phyloP scores from a whole-genome alignment of 257 asterid genomes.

The Forsythia suspensa region DNA sequence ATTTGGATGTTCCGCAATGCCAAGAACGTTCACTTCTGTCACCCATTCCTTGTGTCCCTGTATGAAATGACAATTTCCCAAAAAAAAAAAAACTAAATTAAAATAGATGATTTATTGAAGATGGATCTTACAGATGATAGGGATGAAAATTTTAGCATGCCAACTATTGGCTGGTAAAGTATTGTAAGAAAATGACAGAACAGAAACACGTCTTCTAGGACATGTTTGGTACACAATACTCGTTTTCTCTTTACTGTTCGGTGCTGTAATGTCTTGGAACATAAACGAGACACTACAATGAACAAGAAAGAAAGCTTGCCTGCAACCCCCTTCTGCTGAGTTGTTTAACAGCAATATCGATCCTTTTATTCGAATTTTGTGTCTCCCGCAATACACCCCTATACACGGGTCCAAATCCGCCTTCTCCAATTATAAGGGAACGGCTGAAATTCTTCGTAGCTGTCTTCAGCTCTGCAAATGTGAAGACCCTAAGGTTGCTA shows the following conservation, averaged over 20 bases:
- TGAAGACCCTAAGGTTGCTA: conserved; percentile 58
- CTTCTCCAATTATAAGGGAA: conserved; percentile 88
- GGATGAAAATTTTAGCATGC: no score
- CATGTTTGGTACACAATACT: neutral
- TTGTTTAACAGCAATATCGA: conserved; percentile 83
- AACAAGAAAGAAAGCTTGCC: conserved; percentile 43
- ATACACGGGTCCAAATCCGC: conserved; percentile 86
- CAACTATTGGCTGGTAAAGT: no score
- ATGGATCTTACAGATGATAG: neutral
- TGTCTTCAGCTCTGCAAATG: conserved; percentile 61
- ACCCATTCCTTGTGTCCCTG: conserved; percentile 98
- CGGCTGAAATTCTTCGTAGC: conserved; percentile 78
- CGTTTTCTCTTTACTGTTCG: neutral
- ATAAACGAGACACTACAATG: neutral
- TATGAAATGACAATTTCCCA: neutral
- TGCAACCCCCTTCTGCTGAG: conserved; percentile 91
- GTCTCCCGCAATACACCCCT: conserved; percentile 52
- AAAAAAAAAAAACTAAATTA: neutral
- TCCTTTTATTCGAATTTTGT: conserved; percentile 12
- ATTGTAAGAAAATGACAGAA: no score
- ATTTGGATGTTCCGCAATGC: conserved; percentile 77
- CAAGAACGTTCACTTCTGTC: conserved; percentile 86
- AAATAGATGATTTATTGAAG: neutral
- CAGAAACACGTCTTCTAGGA: neutral
- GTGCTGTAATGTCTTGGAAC: neutral